Conservation (phyloP, 108 stramenopile genomes). For the Seminavis robusta region DNA sequence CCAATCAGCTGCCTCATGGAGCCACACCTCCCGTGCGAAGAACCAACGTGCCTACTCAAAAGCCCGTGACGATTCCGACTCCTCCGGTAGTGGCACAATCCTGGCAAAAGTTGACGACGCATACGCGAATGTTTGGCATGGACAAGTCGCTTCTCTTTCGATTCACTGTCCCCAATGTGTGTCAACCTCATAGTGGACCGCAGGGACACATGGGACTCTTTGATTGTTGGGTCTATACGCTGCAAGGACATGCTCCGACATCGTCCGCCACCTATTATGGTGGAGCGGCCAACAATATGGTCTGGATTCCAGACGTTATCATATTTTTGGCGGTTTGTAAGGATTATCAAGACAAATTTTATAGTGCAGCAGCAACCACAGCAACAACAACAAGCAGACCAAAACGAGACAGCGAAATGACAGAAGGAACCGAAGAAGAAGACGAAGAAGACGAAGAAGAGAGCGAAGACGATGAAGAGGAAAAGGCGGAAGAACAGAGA, state of each 20-base stretch:
- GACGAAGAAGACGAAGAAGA: constrained; percentile 3
- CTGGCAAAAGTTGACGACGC: constrained; percentile 43
- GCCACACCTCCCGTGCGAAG: not conserved
- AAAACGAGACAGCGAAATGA: not conserved
- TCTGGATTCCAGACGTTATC: constrained; percentile 65
- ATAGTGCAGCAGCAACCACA: constrained; percentile 15
- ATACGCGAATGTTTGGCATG: constrained; percentile 34
- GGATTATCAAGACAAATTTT: constrained; percentile 35
- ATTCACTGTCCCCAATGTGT: constrained; percentile 54
- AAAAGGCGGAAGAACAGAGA: not conserved
- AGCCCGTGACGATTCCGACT: constrained; percentile 6
- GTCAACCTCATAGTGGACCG: constrained; percentile 64
- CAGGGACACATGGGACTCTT: constrained; percentile 80
- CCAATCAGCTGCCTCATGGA: constrained; percentile 2
- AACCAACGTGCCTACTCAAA: not conserved
- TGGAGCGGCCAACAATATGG: constrained; percentile 16
- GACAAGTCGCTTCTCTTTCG: constrained; percentile 58
- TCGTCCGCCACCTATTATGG: constrained; percentile 10
- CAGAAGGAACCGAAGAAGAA: constrained; percentile 7
- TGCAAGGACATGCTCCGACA: constrained; percentile 27
- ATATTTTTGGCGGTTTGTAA: constrained; percentile 76
- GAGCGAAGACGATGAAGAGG: constrained; percentile 1
- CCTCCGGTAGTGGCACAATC: constrained; percentile 37
- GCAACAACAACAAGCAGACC: constrained; percentile 2
- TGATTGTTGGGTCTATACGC: constrained; percentile 72